These are phyloP conservation scores for Amanita pseudoporphyria DNA, from an alignment of 768 basidiomycete species.

Conservation along the genomic window DNA sequence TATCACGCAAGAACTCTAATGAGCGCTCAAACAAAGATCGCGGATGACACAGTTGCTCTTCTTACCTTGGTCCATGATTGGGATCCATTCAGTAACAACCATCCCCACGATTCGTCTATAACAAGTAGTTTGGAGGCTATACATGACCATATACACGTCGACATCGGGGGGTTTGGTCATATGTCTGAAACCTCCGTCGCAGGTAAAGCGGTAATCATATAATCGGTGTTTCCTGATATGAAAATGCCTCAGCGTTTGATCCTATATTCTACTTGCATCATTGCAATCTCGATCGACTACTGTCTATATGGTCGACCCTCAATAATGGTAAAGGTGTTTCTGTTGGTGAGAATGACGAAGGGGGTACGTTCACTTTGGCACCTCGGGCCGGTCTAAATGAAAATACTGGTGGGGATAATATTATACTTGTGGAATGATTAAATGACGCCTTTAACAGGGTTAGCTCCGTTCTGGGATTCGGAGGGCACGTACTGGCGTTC, in stretches of 20 bases:
- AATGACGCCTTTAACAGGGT: conserved; percentile 18
- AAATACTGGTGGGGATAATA: conserved; percentile 15
- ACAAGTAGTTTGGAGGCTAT: conserved; percentile 41
- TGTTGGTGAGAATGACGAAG: conserved; percentile 12
- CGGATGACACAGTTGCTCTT: conserved; percentile 25
- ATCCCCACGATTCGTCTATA: conserved; percentile 25
- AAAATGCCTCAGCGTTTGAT: conserved; percentile 29
- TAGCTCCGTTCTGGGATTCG: conserved; percentile 40
- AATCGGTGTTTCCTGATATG: background rate
- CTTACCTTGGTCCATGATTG: conserved; percentile 29
- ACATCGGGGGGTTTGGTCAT: conserved; percentile 32
- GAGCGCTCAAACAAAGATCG: conserved; percentile 18
- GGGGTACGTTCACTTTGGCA: conserved; percentile 25
- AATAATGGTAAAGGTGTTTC: conserved; percentile 32
- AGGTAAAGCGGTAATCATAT: conserved; percentile 17
- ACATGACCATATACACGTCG: conserved; percentile 37
- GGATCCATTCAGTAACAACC: conserved; percentile 38
- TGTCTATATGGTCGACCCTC: conserved; percentile 40
- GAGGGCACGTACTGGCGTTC: conserved; percentile 31
- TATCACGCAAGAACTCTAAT: conserved; percentile 13
- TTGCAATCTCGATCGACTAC: conserved; percentile 39
- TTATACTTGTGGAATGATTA: background rate
- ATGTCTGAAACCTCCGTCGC: conserved; percentile 32
- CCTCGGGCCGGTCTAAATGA: conserved; percentile 18
- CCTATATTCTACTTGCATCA: conserved; percentile 50